A percentile compares a stretch with the other conserved stretches of the same genome.
These are phyloP conservation scores for Dactylonectria macrodidyma DNA, from an alignment of 2,329 filamentous ascomycete species.

Conservation along the genomic window DNA sequence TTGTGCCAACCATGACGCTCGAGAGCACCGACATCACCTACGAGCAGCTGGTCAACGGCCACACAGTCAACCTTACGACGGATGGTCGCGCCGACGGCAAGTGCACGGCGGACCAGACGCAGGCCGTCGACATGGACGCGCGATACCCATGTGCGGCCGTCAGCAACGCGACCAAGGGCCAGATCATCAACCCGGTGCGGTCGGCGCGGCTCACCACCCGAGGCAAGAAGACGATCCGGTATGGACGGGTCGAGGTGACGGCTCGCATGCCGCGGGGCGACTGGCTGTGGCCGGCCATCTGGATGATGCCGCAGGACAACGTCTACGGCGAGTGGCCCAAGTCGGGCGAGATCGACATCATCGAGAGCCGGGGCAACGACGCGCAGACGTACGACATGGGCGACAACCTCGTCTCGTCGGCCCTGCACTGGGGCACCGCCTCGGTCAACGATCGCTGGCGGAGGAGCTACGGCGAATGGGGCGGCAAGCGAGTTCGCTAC, in stretches of 20 bases:
- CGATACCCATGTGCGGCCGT: constrained; percentile 54
- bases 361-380: constrained; percentile 64
- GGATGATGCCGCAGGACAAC: constrained; percentile 60
- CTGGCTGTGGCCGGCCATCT: constrained; percentile 69
- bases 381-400: constrained; percentile 50
- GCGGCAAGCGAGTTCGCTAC: constrained; percentile 53
- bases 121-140: constrained; percentile 24
- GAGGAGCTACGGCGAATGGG: constrained; percentile 50
- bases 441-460: constrained; percentile 49
- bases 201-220: constrained; percentile 60
- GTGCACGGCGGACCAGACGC: constrained; percentile 54
- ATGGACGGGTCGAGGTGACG: constrained; percentile 67
- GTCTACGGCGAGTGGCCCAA: constrained; percentile 66
- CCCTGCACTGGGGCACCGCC: constrained; percentile 61
- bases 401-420: constrained; percentile 56
- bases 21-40: constrained; percentile 48
- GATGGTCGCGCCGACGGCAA: constrained; percentile 47
- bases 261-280: constrained; percentile 67
- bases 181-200: constrained; percentile 65
- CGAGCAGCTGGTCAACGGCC: constrained; percentile 54
- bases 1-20: constrained; percentile 64
- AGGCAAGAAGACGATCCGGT: constrained; percentile 62
- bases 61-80: constrained; percentile 61
- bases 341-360: constrained; percentile 70
- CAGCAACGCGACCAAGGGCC: constrained; percentile 60